Evolutionary conservation across 1,284 basidiomycete species (phyloP).

Genomic region (Naganishia sp.): DNA sequence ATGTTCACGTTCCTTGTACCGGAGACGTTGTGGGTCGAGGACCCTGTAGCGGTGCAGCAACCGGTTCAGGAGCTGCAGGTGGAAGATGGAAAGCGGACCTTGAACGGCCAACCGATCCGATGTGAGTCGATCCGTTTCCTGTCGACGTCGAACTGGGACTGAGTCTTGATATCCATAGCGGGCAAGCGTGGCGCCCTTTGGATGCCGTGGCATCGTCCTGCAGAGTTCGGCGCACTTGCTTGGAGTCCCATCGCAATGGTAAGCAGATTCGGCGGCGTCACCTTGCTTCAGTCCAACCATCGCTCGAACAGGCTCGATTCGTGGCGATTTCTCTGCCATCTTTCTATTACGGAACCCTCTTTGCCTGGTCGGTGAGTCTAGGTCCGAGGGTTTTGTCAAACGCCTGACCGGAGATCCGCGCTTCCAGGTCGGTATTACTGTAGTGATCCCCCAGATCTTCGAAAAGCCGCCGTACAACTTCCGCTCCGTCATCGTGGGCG

Average conservation of each 20-base stretch:
- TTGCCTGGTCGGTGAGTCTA: slow-evolving; percentile 41
- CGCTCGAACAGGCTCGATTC: slow-evolving; percentile 32
- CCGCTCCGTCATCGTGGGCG: slow-evolving; percentile 42
- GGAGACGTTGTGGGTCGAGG: slow-evolving; percentile 48
- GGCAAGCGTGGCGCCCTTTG: slow-evolving; percentile 42
- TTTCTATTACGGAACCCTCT: slow-evolving; percentile 49
- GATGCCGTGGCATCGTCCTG: slow-evolving; percentile 47
- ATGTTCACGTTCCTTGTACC: slow-evolving; percentile 46
- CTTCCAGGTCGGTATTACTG: slow-evolving; percentile 41
- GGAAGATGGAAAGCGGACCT: slow-evolving; percentile 20
- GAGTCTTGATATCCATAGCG: background rate
- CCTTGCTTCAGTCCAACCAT: slow-evolving; percentile 31
- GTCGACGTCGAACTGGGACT: no score
- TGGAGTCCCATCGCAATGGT: slow-evolving; percentile 43
- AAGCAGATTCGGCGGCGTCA: background rate
- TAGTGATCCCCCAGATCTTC: slow-evolving; percentile 47
- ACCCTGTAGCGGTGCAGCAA: slow-evolving; percentile 5
- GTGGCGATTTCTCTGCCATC: slow-evolving; percentile 41
- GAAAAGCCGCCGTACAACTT: slow-evolving; percentile 48
- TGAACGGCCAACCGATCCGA: slow-evolving; percentile 24
- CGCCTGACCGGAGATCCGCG: background rate
- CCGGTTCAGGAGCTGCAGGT: background rate
- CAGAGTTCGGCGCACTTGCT: slow-evolving; percentile 41
- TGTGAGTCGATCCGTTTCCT: background rate
- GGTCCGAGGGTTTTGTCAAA: no score